These are phyloP conservation scores for Cercospora berteroae DNA, from an alignment of 2,329 filamentous ascomycete species.

Conservation along the genomic window DNA sequence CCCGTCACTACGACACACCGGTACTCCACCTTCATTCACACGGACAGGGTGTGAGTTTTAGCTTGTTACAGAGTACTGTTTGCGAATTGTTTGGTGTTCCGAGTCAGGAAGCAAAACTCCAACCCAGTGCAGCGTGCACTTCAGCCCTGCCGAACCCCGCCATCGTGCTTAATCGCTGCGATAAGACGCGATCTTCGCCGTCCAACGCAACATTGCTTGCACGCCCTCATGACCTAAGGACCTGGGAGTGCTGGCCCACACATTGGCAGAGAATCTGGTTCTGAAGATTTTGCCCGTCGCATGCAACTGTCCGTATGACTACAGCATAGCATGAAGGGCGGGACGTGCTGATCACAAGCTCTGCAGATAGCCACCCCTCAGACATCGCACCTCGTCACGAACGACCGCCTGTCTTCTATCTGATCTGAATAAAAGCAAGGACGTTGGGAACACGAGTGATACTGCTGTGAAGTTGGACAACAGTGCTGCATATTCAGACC, in stretches of 20 bases:
- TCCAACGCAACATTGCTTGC: neutral
- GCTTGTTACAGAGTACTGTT: neutral
- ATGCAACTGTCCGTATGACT: constrained; percentile 10
- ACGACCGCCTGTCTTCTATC: neutral
- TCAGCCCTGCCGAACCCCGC: neutral
- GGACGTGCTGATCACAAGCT: constrained; percentile 6
- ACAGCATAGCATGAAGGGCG: neutral
- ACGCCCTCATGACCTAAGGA: constrained; percentile 5
- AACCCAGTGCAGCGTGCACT: neutral
- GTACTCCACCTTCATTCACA: neutral
- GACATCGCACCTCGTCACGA: neutral
- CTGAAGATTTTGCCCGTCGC: neutral
- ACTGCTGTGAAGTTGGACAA: neutral
- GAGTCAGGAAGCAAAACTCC: neutral
- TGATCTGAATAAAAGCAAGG: constrained; percentile 2
- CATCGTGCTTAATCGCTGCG: neutral
- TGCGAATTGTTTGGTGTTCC: constrained; percentile 3
- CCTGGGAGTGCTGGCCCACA: neutral
- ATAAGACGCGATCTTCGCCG: constrained; percentile 1
- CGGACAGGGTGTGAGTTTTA: neutral
- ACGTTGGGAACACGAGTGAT: neutral
- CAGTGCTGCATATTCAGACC: neutral
- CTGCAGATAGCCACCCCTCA: neutral
- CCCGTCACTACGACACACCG: neutral
- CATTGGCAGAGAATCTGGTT: neutral